Evolutionary conservation across 306 rosid species (phyloP).

Genomic region (Begonia loranthoides): DNA sequence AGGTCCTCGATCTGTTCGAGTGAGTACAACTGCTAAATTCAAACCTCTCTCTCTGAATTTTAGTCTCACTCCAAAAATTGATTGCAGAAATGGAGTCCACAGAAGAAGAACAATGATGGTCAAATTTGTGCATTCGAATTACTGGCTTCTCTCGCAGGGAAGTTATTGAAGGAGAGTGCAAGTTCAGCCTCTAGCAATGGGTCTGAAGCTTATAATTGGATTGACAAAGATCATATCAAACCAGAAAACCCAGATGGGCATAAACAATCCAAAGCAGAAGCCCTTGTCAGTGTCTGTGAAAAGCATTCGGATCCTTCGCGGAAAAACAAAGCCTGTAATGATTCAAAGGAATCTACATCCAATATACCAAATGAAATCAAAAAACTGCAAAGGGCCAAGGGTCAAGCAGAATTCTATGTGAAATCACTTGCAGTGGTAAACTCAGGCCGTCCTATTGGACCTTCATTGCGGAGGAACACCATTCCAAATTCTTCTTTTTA

Average conservation of each 20-base stretch:
- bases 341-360: constrained; percentile 21
- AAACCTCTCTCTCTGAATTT: neutral
- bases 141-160: constrained; percentile 82
- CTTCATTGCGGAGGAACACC: constrained; percentile 25
- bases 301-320: constrained; percentile 24
- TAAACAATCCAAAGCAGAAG: constrained; percentile 19
- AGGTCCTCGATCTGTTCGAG: neutral
- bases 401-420: constrained; percentile 21
- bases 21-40: neutral
- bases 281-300: constrained; percentile 33
- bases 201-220: constrained; percentile 42
- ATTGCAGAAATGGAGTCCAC: neutral
- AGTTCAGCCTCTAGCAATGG: constrained; percentile 71
- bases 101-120: constrained; percentile 20
- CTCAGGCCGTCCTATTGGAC: constrained; percentile 25
- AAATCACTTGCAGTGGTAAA: constrained; percentile 26
- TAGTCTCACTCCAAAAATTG: neutral
- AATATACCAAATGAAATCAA: constrained; percentile 22
- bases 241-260: constrained; percentile 25
- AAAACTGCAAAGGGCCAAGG: constrained; percentile 23
- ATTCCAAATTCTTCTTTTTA: constrained; percentile 37
- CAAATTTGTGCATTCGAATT: constrained; percentile 63
- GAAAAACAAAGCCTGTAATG: constrained; percentile 6
- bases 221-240: constrained; percentile 28
- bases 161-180: constrained; percentile 75